A percentile compares a stretch with the other conserved stretches of the same genome.
Evolutionary conservation across 208 protist genomes (phyloP).

Genomic region (Crithidia brevicula): DNA sequence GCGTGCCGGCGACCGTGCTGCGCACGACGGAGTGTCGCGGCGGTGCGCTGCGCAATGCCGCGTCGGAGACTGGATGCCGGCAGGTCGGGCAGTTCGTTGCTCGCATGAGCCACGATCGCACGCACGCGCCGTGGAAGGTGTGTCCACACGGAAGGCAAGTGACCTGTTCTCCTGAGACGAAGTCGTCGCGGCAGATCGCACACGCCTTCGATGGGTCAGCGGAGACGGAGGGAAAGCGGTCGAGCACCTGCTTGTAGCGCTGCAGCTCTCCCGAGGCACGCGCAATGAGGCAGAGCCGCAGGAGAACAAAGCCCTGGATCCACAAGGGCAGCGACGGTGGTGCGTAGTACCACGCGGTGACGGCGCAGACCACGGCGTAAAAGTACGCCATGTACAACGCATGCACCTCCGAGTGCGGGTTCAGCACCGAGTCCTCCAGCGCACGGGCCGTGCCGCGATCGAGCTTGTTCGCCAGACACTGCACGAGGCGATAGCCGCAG

Average conservation of each 20-base stretch:
- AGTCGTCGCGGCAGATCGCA: constrained; percentile 77
- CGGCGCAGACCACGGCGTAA: constrained; percentile 32
- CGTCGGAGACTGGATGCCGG: constrained; percentile 38
- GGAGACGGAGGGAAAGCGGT: constrained; percentile 49
- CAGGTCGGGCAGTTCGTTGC: constrained; percentile 70
- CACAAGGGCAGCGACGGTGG: constrained; percentile 37
- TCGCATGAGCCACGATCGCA: constrained; percentile 77
- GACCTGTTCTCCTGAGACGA: constrained; percentile 40
- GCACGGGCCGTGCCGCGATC: constrained; percentile 3
- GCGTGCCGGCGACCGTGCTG: not conserved
- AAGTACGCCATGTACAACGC: constrained; percentile 37
- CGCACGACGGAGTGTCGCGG: not conserved
- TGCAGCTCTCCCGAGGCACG: constrained; percentile 29
- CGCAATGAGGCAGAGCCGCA: constrained; percentile 38
- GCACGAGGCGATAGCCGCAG: constrained; percentile 29
- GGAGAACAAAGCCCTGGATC: constrained; percentile 61
- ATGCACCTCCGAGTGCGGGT: constrained; percentile 63
- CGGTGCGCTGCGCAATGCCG: not conserved
- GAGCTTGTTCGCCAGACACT: constrained; percentile 8
- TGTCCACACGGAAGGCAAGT: constrained; percentile 83
- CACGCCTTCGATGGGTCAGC: constrained; percentile 46
- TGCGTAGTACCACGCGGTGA: constrained; percentile 49
- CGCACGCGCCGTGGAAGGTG: constrained; percentile 77
- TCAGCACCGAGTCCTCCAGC: constrained; percentile 41
- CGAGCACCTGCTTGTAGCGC: constrained; percentile 53